Conservation (phyloP, 2,329 filamentous ascomycete genomes). For the Talaromyces verruculosus region DNA sequence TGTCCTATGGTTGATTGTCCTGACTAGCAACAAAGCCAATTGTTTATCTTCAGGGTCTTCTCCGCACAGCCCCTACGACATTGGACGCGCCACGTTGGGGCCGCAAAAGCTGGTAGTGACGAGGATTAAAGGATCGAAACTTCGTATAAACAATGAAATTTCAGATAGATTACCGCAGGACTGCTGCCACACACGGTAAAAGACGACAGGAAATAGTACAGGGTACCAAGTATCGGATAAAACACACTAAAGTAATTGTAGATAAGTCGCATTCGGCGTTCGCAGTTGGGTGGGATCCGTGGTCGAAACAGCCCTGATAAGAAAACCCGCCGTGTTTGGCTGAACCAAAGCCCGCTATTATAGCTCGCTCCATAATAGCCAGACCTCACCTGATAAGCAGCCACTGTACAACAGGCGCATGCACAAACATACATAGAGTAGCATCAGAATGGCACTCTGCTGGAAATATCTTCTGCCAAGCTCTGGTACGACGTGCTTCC, state of each 20-base stretch:
- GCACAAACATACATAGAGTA: slow-evolving; percentile 2
- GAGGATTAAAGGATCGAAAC: not conserved
- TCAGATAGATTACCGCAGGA: not conserved
- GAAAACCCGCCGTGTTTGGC: not conserved
- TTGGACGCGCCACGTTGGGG: not conserved
- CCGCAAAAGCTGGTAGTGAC: not conserved
- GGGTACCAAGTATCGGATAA: not conserved
- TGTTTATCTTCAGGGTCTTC: not conserved
- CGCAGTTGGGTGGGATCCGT: not conserved
- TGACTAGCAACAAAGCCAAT: slow-evolving; percentile 1
- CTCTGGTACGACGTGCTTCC: not conserved
- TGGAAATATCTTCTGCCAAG: not conserved
- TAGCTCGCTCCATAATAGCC: not conserved
- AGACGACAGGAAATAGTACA: not conserved
- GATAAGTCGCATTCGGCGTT: not conserved
- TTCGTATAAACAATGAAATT: not conserved
- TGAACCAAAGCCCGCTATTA: not conserved
- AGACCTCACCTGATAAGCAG: slow-evolving; percentile 3
- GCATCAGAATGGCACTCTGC: not conserved
- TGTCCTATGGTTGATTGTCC: not conserved
- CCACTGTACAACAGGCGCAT: not conserved
- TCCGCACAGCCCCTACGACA: slow-evolving; percentile 5
- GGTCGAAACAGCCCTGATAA: not conserved
- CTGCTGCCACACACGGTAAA: not conserved
- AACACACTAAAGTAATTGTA: not conserved